These are phyloP conservation scores for Hysterangium stoloniferum DNA, from an alignment of 768 basidiomycete species.

Conservation along the genomic window DNA sequence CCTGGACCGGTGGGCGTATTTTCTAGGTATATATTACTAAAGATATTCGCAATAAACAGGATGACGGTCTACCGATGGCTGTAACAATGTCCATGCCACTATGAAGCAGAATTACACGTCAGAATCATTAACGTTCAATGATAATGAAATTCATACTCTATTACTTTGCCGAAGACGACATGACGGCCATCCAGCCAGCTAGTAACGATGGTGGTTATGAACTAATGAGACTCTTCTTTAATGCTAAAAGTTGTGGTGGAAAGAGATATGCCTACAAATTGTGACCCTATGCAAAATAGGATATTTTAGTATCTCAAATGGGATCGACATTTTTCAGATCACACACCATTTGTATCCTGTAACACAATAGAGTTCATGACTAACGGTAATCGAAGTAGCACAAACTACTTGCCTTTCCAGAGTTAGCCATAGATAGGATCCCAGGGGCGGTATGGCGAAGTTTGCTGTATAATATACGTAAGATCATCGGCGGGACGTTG, in stretches of 20 bases:
- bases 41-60: background rate
- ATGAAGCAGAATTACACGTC: background rate
- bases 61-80: slow-evolving; percentile 59
- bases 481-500: too few species aligned
- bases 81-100: slow-evolving; percentile 78
- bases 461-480: slow-evolving; percentile 50
- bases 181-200: slow-evolving; percentile 90
- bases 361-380: slow-evolving; percentile 18
- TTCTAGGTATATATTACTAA: slow-evolving; percentile 42
- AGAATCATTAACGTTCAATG: background rate
- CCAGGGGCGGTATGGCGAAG: slow-evolving; percentile 89
- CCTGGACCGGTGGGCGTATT: slow-evolving; percentile 56
- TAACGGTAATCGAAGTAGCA: too few species aligned
- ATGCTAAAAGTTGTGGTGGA: background rate
- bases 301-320: slow-evolving; percentile 11
- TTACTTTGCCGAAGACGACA: slow-evolving; percentile 87
- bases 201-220: slow-evolving; percentile 85
- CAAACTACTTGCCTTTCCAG: slow-evolving; percentile 27
- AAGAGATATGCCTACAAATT: slow-evolving; percentile 69
- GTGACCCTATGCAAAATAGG: slow-evolving; percentile 50
- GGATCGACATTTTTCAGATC: background rate
- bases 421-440: slow-evolving; percentile 90
- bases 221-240: slow-evolving; percentile 41
- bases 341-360: slow-evolving; percentile 83
- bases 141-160: slow-evolving; percentile 37